Evolutionary conservation across 164 flowering plant genomes (phyloP), one percentile per base, ranked within the genome.

Genomic region (Magnolia officinalis): DNA sequence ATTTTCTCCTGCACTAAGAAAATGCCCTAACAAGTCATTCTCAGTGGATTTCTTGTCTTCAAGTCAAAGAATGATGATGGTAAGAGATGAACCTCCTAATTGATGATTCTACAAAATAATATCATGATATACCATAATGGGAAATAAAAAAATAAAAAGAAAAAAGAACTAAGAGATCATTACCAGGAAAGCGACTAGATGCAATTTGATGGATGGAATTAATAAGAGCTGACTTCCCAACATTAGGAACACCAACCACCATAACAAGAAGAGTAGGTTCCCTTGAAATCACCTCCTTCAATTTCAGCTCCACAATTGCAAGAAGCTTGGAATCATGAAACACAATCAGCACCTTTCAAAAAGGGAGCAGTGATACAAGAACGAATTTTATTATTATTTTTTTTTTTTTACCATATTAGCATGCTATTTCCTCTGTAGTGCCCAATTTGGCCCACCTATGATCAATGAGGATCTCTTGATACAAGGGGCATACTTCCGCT

Each of bases 191-290:
- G 74, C 90, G 88, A 68, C 89, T 63, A 59, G 87, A 79, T 31
- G 99, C 94, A 77, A 94, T 91, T 81, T 82, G 98, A 84, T 92
- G 91, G 73, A 96, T 88, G 66, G 92, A 89, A 74, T 96, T 94
- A 58, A 96, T 94, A 76, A 94, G 83, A 74, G 96, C 89, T 20
- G 99, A 96, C 79, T 96, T 96, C 71, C 99, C 99, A 73, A 96
- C 96, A 85, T 96, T 96, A 16, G 99, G 99, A 79, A 94, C 98
- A 77, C 99, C 98, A 80, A 96, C 90, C 59, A 96, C 98, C 96
- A 94, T 90, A 49, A 96, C 92, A 80, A 94, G 97, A 63, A 96
- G 92, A 72, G 99, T 96, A n/a, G 99, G 98, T 73, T 96, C 96
- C 84, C 87, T 91, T 50, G 89, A 82, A 74, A 96, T 92, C 73